Base-by-base conservation (phyloP, 2,329 filamentous ascomycete species). In the Cryphonectria japonica region DNA sequence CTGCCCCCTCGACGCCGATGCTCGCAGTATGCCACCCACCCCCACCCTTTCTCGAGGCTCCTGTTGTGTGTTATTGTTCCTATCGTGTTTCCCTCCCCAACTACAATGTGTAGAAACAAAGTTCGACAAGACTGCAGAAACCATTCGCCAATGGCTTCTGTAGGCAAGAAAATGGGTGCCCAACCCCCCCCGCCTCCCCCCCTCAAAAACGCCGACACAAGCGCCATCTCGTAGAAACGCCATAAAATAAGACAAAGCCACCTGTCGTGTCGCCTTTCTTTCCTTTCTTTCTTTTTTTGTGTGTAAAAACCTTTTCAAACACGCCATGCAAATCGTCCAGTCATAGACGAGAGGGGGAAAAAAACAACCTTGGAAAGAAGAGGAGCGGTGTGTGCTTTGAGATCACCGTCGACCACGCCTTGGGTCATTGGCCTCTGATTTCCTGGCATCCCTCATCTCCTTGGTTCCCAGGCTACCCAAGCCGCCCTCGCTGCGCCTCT, bases 401-500 rank as follows among this genome's bases (percentile, higher is more conserved):
- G n/a, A 60, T 78, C 74, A 87, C 67, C 80, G 77, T 80, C 89
- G 89, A 72, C 91, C 88, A 75, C 91, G 87, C 77, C 95, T 88
- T 61, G 95, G 95, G 84, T 97, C 92, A 74, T 89, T 84, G 6
- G 95, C 94, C 80, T 98, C 94, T 66, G 89, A 86, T 78, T 88
- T 90, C 80, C 94, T 89, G 82, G 91, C 95, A 75, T 97, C 94
- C 72, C 96, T 88, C 79, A 95, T 89, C 85, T 98, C 95, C 83
- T 94, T 97, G 5, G 95, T 98, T 2, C 94, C 93, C 79, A 98
- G 80, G 77, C 94, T 96, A 2, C 95, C 95, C 72, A 95, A 80
- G 0, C 96, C 96, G 4, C 96, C 96, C 79, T 98, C 95, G 65
- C 86, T 89, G 72, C 93, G 85, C 70, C 90, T 83, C 80, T 92